These are phyloP conservation scores for Saccharomyces uvarum DNA, from an alignment of 1,139 yeast genomes.

Conservation along the genomic window DNA sequence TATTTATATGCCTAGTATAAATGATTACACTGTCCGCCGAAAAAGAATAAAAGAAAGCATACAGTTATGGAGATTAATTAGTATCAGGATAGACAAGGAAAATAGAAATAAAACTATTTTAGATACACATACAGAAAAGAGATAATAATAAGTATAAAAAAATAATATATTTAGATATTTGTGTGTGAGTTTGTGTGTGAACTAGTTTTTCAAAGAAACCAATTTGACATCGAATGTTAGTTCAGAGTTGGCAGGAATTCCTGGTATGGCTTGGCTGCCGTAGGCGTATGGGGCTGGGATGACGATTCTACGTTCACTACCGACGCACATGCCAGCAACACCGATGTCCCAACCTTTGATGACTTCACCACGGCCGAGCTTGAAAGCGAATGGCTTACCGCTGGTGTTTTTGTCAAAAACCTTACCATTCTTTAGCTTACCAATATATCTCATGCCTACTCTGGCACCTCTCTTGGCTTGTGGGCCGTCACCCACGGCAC, in stretches of 20 bases:
- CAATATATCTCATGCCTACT: constrained; percentile 95
- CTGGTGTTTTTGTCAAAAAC: constrained; percentile 94
- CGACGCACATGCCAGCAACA: constrained; percentile 96
- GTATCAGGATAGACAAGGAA: background rate
- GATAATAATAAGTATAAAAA: background rate
- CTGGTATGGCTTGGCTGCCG: constrained; percentile 90
- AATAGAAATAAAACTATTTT: background rate
- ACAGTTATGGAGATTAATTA: background rate
- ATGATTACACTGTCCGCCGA: background rate
- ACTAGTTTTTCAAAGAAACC: constrained; percentile 58
- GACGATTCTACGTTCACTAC: constrained; percentile 96
- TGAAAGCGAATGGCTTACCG: constrained; percentile 91
- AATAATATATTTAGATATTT: background rate
- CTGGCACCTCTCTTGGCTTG: constrained; percentile 81
- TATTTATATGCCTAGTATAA: background rate
- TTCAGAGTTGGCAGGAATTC: constrained; percentile 94
- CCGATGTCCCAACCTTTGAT: constrained; percentile 98
- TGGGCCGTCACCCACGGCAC: constrained; percentile 81
- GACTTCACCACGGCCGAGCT: constrained; percentile 94
- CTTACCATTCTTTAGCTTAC: constrained; percentile 92
- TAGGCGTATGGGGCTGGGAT: constrained; percentile 96
- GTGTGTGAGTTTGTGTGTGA: background rate
- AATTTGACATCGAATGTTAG: constrained; percentile 92
- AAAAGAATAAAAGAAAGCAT: background rate
- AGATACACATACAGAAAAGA: background rate